Evolutionary conservation across 1,284 basidiomycete species (phyloP).

Genomic region (Rugosomyces carneus): DNA sequence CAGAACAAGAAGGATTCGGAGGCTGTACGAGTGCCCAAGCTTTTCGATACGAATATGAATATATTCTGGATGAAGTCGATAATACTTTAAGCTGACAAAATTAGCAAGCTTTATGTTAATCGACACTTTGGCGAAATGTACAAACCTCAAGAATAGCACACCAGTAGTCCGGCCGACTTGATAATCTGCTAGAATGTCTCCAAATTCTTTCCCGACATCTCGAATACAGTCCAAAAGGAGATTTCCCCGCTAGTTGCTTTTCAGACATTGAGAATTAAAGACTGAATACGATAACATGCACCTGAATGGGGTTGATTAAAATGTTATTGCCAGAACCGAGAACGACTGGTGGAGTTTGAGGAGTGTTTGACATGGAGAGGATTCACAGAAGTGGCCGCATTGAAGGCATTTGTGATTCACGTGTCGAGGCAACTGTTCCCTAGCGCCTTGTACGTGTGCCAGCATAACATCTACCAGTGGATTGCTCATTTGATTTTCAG

Average conservation of each 20-base stretch:
- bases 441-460: too few species aligned
- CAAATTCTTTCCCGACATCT: constrained; percentile 91
- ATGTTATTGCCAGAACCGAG: constrained; percentile 71
- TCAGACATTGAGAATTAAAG: neutral
- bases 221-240: constrained; percentile 80
- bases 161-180: constrained; percentile 95
- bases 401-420: too few species aligned
- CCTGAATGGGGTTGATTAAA: constrained; percentile 57
- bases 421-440: too few species aligned
- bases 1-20: constrained; percentile 84
- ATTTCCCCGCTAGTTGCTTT: constrained; percentile 74
- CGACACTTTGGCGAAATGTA: neutral
- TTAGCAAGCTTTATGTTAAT: neutral
- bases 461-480: too few species aligned
- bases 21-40: constrained; percentile 74
- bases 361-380: neutral
- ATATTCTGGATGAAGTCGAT: constrained; percentile 97
- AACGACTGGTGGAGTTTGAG: constrained; percentile 49
- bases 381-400: too few species aligned
- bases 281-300: constrained; percentile 8
- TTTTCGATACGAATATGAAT: constrained; percentile 87
- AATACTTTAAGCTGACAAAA: constrained; percentile 76
- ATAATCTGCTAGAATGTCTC: constrained; percentile 91
- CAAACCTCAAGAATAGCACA: constrained; percentile 85
- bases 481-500: too few species aligned